Conservation (phyloP, 1,139 yeast genomes). For the Pichia sp. region DNA sequence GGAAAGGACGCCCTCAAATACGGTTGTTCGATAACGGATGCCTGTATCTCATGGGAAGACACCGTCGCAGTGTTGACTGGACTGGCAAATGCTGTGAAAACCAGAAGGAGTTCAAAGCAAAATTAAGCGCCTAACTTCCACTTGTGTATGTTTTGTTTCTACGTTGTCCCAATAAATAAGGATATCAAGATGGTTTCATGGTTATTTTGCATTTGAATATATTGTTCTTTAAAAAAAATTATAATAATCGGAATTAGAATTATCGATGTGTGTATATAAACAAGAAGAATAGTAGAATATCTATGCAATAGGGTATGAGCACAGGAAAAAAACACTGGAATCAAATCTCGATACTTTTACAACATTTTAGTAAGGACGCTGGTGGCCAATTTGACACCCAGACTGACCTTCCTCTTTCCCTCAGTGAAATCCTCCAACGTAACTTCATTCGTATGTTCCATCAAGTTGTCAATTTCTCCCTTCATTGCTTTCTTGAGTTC, state of each 20-base stretch:
- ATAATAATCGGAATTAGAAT: background rate
- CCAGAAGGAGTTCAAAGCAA: constrained; percentile 48
- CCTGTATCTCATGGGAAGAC: constrained; percentile 87
- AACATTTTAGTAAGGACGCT: constrained; percentile 62
- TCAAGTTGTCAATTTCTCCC: constrained; percentile 59
- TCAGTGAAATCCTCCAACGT: constrained; percentile 48
- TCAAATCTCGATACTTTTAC: constrained; percentile 28
- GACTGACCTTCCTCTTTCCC: constrained; percentile 58
- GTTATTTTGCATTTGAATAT: background rate
- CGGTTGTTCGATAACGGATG: constrained; percentile 95
- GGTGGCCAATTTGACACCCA: constrained; percentile 61
- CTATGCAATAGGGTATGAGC: too few relatives aligned
- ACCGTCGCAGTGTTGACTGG: constrained; percentile 68
- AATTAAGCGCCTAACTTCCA: background rate
- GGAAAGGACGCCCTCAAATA: constrained; percentile 74
- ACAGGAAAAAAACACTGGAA: too few relatives aligned
- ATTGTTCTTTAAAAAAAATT: background rate
- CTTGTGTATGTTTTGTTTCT: background rate
- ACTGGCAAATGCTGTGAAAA: constrained; percentile 75
- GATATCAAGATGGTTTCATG: background rate
- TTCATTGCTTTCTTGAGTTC: constrained; percentile 54
- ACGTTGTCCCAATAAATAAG: background rate
- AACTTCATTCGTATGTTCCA: constrained; percentile 48
- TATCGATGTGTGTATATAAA: background rate
- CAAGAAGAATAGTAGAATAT: background rate